Percentiles rank a stretch among this genome's conserved stretches.
Evolutionary conservation across 345 rosid genomes (phyloP).

Genomic region (Moringa oleifera): DNA sequence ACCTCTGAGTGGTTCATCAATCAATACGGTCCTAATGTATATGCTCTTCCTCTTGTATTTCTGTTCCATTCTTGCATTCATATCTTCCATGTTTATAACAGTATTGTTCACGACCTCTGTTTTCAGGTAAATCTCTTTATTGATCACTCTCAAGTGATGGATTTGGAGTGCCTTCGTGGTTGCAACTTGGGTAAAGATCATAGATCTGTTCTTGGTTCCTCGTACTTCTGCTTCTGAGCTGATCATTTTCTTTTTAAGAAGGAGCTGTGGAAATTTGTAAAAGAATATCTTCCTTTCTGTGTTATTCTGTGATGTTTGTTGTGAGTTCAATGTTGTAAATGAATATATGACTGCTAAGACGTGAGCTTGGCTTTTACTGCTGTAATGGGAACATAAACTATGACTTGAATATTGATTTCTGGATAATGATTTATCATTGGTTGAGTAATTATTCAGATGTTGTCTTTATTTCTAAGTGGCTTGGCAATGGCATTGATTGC

Average conservation of each 20-base stretch:
- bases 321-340: not conserved
- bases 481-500: no score
- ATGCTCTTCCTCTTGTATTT: not conserved
- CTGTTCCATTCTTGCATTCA: not conserved
- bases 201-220: constrained; percentile 45
- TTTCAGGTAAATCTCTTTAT: constrained; percentile 87
- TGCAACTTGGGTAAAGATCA: constrained; percentile 53
- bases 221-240: constrained; percentile 37
- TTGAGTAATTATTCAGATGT: no score
- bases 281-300: not conserved
- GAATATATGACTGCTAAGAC: not conserved
- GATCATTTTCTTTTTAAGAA: constrained; percentile 4
- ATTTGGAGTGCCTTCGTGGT: constrained; percentile 81
- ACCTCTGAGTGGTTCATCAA: constrained; percentile 84
- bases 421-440: not conserved
- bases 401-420: not conserved
- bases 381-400: no score
- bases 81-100: not conserved
- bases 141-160: constrained; percentile 86
- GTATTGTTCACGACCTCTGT: not conserved
- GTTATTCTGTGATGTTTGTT: not conserved
- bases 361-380: not conserved
- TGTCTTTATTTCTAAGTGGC: no score
- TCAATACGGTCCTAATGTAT: constrained; percentile 77
- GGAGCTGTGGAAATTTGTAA: not conserved